phyloP scores from a whole-genome alignment of 1,139 yeast genomes.

The Saccharomyces hybrid region DNA sequence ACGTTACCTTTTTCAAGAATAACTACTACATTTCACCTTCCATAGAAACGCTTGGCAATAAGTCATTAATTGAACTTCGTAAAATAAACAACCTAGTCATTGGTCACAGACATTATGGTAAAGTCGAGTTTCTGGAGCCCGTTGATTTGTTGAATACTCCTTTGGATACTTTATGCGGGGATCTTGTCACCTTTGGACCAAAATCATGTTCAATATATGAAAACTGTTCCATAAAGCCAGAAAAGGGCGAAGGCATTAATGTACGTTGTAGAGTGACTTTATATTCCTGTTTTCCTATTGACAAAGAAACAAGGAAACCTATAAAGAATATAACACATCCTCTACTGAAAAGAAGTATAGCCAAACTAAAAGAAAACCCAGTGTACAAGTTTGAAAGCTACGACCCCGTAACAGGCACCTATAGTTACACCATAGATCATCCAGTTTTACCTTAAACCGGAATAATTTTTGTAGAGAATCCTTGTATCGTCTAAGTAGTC shows the following conservation, averaged over 20 bases:
- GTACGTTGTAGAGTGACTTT: slow-evolving; percentile 64
- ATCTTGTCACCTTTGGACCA: slow-evolving; percentile 50
- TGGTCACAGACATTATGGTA: slow-evolving; percentile 75
- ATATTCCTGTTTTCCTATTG: slow-evolving; percentile 69
- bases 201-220: slow-evolving; percentile 69
- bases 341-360: slow-evolving; percentile 58
- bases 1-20: slow-evolving; percentile 43
- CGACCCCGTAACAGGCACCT: slow-evolving; percentile 72
- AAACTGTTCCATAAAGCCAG: slow-evolving; percentile 51
- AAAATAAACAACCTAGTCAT: slow-evolving; percentile 55
- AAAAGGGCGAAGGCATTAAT: slow-evolving; percentile 78
- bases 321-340: slow-evolving; percentile 74
- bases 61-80: slow-evolving; percentile 56
- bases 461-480: slow-evolving; percentile 2
- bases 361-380: slow-evolving; percentile 52
- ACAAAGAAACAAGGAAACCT: slow-evolving; percentile 62
- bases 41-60: slow-evolving; percentile 48
- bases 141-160: slow-evolving; percentile 70
- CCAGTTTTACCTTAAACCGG: neutral
- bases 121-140: slow-evolving; percentile 64
- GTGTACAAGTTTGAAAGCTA: slow-evolving; percentile 63
- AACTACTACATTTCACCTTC: slow-evolving; percentile 89
- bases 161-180: slow-evolving; percentile 56
- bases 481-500: slow-evolving; percentile 9
- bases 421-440: slow-evolving; percentile 55